These are phyloP conservation scores for Arthroderma sp. DNA, from an alignment of 2,329 filamentous ascomycete species.

Conservation along the genomic window DNA sequence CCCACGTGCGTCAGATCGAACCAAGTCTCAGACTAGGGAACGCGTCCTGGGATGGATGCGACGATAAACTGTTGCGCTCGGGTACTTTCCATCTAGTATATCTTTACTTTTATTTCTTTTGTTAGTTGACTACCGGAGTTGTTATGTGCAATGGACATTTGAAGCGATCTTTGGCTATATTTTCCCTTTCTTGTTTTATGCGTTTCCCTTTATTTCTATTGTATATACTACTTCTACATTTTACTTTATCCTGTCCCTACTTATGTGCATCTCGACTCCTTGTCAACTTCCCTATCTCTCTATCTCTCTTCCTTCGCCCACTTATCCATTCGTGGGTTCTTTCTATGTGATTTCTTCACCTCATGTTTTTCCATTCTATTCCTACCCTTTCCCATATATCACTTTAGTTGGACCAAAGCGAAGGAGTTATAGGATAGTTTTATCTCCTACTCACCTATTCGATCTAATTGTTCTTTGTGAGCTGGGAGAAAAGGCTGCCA, in stretches of 20 bases:
- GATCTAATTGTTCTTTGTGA: not conserved
- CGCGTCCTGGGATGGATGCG: slow-evolving; percentile 15
- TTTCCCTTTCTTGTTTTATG: not conserved
- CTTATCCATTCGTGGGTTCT: not conserved
- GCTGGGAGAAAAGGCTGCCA: not conserved
- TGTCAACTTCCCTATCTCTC: not conserved
- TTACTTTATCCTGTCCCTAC: not conserved
- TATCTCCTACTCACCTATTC: not conserved
- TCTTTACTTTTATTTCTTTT: not conserved
- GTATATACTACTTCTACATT: not conserved
- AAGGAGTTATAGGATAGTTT: slow-evolving; percentile 4
- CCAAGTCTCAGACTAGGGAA: slow-evolving; percentile 10
- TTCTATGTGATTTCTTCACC: not conserved
- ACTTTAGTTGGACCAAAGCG: slow-evolving; percentile 2
- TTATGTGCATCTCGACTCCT: not conserved
- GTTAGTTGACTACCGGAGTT: not conserved
- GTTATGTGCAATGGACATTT: slow-evolving; percentile 7
- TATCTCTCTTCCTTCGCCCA: not conserved
- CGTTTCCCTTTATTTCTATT: not conserved
- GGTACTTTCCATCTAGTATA: not conserved
- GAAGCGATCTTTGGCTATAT: not conserved
- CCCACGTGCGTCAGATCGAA: slow-evolving; percentile 10
- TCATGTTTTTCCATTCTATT: slow-evolving; percentile 5
- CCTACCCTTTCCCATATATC: slow-evolving; percentile 9
- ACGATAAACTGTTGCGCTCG: too few species aligned